A percentile compares a stretch with the other conserved stretches of the same genome.
These are phyloP conservation scores for Mimosa bimucronata DNA, from an alignment of 306 rosid genomes.

Conservation along the genomic window DNA sequence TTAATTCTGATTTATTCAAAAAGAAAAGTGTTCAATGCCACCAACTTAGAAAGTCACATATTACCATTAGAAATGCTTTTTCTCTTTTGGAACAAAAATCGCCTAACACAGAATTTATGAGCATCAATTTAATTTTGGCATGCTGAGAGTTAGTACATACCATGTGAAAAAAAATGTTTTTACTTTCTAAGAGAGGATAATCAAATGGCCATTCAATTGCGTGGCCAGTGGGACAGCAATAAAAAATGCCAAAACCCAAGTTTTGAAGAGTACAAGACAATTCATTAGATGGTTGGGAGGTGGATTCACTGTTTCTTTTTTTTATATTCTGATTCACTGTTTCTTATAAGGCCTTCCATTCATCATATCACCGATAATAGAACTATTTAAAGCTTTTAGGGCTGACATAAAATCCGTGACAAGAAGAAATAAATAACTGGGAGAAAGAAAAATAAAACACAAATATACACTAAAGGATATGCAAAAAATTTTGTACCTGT, in stretches of 20 bases:
- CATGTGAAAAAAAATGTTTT: not conserved
- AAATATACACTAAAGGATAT: not conserved
- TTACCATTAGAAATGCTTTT: not conserved
- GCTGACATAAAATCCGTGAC: conserved; percentile 4
- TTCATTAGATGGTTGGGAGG: not conserved
- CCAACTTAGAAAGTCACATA: not conserved
- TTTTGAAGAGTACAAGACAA: not conserved
- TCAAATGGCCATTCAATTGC: not conserved
- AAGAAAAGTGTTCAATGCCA: not conserved
- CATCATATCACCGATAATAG: not conserved
- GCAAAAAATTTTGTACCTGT: conserved; percentile 35
- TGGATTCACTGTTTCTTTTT: too few species aligned
- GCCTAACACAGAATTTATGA: not conserved
- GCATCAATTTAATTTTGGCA: not conserved
- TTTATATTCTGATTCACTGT: too few species aligned
- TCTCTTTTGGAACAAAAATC: not conserved
- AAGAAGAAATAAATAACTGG: not conserved
- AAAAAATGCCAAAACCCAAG: not conserved
- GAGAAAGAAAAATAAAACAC: not conserved
- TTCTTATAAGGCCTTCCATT: not conserved
- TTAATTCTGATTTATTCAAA: not conserved
- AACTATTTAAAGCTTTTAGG: too few species aligned
- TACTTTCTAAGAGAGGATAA: not conserved
- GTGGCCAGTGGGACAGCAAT: not conserved
- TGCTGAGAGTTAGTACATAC: not conserved